These are phyloP conservation scores for Marsdenia floribunda DNA, from an alignment of 257 asterid genomes.

Conservation along the genomic window DNA sequence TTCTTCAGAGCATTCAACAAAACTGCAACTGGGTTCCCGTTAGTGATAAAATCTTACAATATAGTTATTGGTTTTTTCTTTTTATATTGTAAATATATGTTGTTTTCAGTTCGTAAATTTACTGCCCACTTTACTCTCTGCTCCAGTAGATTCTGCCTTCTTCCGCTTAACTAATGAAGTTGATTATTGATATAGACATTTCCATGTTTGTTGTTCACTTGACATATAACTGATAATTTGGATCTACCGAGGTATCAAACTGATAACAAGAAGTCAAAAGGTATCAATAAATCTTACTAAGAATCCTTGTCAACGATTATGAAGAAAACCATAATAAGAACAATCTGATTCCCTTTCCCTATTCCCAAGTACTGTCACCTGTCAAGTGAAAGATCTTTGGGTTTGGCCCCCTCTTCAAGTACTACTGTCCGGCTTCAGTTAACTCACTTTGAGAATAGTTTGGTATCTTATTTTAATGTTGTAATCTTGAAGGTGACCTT, in stretches of 20 bases:
- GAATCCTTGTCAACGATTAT: neutral
- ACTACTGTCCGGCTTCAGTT: too few relatives aligned
- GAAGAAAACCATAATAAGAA: neutral
- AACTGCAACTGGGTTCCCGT: neutral
- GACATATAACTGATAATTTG: neutral
- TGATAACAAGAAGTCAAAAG: neutral
- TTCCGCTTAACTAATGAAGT: neutral
- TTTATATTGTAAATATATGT: conserved; percentile 9
- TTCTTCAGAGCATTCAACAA: conserved; percentile 7
- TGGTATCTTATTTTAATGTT: too few relatives aligned
- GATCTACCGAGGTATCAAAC: neutral
- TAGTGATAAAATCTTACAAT: neutral
- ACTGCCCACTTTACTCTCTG: neutral
- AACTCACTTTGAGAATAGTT: too few relatives aligned
- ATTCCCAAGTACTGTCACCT: too few relatives aligned
- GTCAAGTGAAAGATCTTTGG: neutral
- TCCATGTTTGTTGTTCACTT: neutral
- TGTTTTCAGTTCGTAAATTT: neutral
- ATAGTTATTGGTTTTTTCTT: neutral
- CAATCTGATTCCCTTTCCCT: too few relatives aligned
- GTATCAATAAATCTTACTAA: neutral
- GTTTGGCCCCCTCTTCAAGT: too few relatives aligned
- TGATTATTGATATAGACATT: too few relatives aligned
- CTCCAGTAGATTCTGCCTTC: neutral
- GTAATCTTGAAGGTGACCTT: too few relatives aligned